phyloP scores from a whole-genome alignment of 441 rosid genomes.

The Adansonia gregorii region DNA sequence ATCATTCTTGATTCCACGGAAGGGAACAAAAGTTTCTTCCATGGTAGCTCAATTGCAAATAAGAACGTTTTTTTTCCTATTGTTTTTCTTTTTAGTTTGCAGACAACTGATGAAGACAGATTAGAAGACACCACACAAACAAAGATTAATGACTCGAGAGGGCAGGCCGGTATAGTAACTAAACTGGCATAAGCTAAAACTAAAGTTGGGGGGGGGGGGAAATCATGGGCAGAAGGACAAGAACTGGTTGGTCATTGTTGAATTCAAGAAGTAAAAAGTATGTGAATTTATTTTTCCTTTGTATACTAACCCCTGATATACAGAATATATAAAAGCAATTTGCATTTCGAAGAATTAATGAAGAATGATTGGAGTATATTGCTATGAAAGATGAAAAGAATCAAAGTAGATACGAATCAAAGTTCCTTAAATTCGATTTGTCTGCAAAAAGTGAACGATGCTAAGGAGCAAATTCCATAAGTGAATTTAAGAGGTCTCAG shows the following conservation, averaged over 20 bases:
- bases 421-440: constrained; percentile 31
- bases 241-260: constrained; percentile 15
- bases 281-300: constrained; percentile 28
- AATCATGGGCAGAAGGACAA: constrained; percentile 44
- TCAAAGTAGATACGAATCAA: constrained; percentile 39
- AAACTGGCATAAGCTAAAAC: constrained; percentile 41
- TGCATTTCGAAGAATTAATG: constrained; percentile 39
- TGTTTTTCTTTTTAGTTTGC: not conserved
- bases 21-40: constrained; percentile 84
- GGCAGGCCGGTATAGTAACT: constrained; percentile 50
- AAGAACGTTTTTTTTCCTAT: constrained; percentile 5
- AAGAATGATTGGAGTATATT: constrained; percentile 41
- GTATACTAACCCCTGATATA: constrained; percentile 26
- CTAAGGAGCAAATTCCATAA: constrained; percentile 42
- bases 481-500: constrained; percentile 20
- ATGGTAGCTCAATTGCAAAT: constrained; percentile 40
- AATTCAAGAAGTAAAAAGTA: constrained; percentile 26
- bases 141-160: constrained; percentile 53
- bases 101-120: not conserved
- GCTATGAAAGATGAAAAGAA: constrained; percentile 41
- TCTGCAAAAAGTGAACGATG: constrained; percentile 31
- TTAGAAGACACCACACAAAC: constrained; percentile 32
- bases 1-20: constrained; percentile 78
- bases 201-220: constrained; percentile 19
- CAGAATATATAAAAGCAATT: constrained; percentile 28